Evolutionary conservation across 2,329 filamentous ascomycete genomes (phyloP), one percentile per base, ranked within the genome.

Genomic region (Colletotrichum cereale): DNA sequence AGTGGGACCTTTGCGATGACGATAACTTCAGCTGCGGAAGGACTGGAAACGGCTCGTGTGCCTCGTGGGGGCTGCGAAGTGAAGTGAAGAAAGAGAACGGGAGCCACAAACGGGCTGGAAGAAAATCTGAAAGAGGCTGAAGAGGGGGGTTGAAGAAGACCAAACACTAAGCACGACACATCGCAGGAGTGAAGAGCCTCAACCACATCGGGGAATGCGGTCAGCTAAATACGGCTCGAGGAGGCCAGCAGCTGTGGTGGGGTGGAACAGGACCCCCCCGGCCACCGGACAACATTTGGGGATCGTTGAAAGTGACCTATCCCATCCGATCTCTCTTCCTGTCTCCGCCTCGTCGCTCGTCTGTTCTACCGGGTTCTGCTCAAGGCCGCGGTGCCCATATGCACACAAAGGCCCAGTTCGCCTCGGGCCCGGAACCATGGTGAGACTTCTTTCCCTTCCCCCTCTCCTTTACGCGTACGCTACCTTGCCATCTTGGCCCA

Each of bases 121-220:
- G 58, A 69, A 42, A 63, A 42, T 26, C 21, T 38, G 38, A 71
- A 62, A 31, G 52, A 62, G 68, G 66, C 58, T 67, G 66, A 60
- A 60, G 61, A 64, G 40, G 31, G 52, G 34, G 31, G 56, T 34
- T 24, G 60, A 61, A 50, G 55, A n/a, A 34, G 53, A 34, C 42
- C 34, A 48, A 48, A 62, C 42, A 61, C 61, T 52, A 66, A 65
- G 31, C 70, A 55, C 50, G 38, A 31, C 48, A 44, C 36, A 63
- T 55, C 16, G 61, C 64, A 40, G 8, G 56, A 55, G 31, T 29
- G 38, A 58, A 52, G 34, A 71, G 70, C 56, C 55, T 66, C 67
- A 57, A 72, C 61, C 67, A 66, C 70, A 58, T 42, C 47, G 56
- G 70, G 70, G 70, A 72, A 72, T 72, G 70, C 29, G 62, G 67